Percentiles rank a stretch among this genome's conserved stretches.
Conservation (phyloP, 768 basidiomycete genomes). For the Panus rudis region DNA sequence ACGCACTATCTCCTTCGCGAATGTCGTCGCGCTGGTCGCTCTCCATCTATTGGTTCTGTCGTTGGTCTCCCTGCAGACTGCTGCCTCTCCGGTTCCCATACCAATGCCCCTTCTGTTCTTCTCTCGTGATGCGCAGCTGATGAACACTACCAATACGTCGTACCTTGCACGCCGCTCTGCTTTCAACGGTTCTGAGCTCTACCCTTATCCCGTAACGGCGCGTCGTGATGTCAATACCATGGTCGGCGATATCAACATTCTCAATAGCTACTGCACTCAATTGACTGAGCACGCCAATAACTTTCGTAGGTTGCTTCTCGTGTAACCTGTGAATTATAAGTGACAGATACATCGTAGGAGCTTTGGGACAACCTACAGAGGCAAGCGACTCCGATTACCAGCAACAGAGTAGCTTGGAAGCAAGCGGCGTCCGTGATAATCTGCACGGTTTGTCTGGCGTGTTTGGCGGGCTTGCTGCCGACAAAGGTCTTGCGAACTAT, state of each 20-base stretch:
- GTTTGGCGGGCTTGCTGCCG: constrained; percentile 24
- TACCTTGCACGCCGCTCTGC: neutral
- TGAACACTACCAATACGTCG: constrained; percentile 2
- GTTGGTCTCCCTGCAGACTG: constrained; percentile 12
- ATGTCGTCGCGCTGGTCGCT: constrained; percentile 29
- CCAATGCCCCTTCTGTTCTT: constrained; percentile 6
- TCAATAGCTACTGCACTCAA: constrained; percentile 18
- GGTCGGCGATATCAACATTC: constrained; percentile 16
- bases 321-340: neutral
- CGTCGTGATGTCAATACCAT: constrained; percentile 10
- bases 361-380: neutral
- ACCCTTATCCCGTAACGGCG: too few species aligned
- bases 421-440: constrained; percentile 30
- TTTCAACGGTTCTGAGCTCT: constrained; percentile 3
- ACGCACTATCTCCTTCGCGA: constrained; percentile 33
- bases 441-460: constrained; percentile 24
- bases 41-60: constrained; percentile 16
- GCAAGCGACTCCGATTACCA: constrained; percentile 23
- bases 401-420: constrained; percentile 28
- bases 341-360: neutral
- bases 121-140: constrained; percentile 3
- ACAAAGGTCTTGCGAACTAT: constrained; percentile 48
- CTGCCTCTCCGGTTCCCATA: constrained; percentile 23
- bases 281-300: constrained; percentile 18
- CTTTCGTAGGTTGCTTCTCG: constrained; percentile 19